Evolutionary conservation across 225 moss, liverwort and hornwort genomes (phyloP).

Genomic region (Sphagnum tenellum): DNA sequence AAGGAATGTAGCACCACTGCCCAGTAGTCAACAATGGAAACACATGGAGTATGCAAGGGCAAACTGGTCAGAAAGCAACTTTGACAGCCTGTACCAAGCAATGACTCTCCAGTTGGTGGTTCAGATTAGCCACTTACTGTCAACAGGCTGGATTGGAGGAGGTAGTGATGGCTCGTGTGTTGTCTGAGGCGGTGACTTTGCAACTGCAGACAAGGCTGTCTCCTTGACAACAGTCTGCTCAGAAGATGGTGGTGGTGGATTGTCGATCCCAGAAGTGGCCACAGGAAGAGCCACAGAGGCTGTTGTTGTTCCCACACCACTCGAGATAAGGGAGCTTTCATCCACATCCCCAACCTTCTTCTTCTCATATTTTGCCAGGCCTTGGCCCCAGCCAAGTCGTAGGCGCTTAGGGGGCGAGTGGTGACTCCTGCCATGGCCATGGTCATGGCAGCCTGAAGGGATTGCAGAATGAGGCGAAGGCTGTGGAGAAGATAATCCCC

Average conservation of each 20-base stretch:
- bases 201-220: constrained; percentile 37
- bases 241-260: too few relatives aligned
- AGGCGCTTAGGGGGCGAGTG: constrained; percentile 87
- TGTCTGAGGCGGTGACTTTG: constrained; percentile 18
- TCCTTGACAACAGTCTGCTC: constrained; percentile 14
- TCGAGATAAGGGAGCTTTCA: constrained; percentile 30
- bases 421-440: constrained; percentile 57
- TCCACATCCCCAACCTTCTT: constrained; percentile 87
- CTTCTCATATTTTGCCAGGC: constrained; percentile 89
- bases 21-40: too few relatives aligned
- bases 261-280: too few relatives aligned
- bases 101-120: too few relatives aligned
- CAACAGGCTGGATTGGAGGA: constrained; percentile 27
- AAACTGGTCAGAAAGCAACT: too few relatives aligned
- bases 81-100: too few relatives aligned
- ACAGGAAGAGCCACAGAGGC: too few relatives aligned
- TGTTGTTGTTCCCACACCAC: neutral
- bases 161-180: constrained; percentile 10
- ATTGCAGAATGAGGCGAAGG: constrained; percentile 61
- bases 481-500: constrained; percentile 44
- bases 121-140: constrained; percentile 18
- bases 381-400: constrained; percentile 97
- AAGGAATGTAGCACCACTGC: too few relatives aligned
- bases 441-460: constrained; percentile 36
- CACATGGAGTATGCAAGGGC: too few relatives aligned